Base-by-base conservation (phyloP, 768 basidiomycete species). In the Kwoniella pini region DNA sequence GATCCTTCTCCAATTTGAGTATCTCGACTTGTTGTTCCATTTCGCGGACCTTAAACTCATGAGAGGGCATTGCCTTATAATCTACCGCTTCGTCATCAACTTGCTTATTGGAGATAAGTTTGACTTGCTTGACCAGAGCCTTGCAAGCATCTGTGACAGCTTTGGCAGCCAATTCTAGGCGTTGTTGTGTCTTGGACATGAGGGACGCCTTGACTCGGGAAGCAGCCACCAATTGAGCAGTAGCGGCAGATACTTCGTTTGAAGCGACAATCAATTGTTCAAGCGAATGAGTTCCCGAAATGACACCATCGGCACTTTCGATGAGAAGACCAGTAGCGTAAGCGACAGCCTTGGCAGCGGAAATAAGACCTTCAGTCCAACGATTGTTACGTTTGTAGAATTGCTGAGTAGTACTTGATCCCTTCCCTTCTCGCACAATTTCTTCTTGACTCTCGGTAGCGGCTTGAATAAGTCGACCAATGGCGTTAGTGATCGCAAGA, bases 21-120 rank as follows among this genome's bases (percentile, higher is more conserved):
- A 99, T 96, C 77, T 95, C 90, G n/a, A 98, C 96, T 79, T 97
- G 94, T 73, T 95, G 92, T 81, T 98, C 96, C 93, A 99, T 97
- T 84, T 98, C 95, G 49, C 88, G 84, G 73, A 86, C 89, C 84
- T 97, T 97, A 85, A 94, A 97, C 80, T 99, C 94, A 72, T 96
- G 82, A 42, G 83, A 87, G 2, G 91, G 90, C 91, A 98, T 94
- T 64, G 87, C 87, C 79, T 88, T 88, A 81, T 91, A 97, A 79
- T 90, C 86, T 52, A 85, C 83, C 12, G 85, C 83, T n/a, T 89
- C 87, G 64, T 94, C 90, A 70, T 87, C 85, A 10, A 80, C 79
- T 78, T 95, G 88, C 77, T 86, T 86, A 42, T 91, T 89, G 24
- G 93, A 88, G 65, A 98, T 87, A 2, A 92, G 88, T 81, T 95